Conservation (phyloP, 2,329 filamentous ascomycete species). For the Sclerotinia minor region DNA sequence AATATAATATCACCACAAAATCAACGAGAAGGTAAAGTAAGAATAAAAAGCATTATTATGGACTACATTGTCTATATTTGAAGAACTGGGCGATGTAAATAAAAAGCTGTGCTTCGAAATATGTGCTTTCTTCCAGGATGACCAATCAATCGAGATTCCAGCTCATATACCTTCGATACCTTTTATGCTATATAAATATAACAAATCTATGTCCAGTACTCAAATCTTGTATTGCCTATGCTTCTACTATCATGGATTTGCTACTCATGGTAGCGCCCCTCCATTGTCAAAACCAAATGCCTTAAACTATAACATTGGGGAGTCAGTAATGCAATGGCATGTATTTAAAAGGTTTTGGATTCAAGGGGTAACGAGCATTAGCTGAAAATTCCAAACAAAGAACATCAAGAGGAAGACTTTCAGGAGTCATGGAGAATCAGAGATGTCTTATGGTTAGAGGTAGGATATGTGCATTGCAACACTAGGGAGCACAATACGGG, state of each 20-base stretch:
- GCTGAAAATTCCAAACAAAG: neutral
- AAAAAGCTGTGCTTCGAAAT: neutral
- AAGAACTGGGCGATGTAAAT: neutral
- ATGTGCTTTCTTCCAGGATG: neutral
- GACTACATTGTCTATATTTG: too few species aligned
- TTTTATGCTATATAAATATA: neutral
- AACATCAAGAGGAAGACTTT: neutral
- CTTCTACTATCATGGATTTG: neutral
- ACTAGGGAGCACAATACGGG: neutral
- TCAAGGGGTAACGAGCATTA: neutral
- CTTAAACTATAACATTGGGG: slow-evolving; percentile 45
- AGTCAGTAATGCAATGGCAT: slow-evolving; percentile 2
- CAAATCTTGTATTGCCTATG: neutral
- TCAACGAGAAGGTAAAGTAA: neutral
- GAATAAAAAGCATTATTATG: neutral
- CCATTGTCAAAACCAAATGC: slow-evolving; percentile 55
- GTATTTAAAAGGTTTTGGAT: neutral
- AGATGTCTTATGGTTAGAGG: neutral
- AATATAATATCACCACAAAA: neutral
- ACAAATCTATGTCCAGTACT: neutral
- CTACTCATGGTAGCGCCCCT: slow-evolving; percentile 26
- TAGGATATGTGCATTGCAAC: too few species aligned
- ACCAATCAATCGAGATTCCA: too few species aligned
- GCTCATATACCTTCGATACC: neutral
- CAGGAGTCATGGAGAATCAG: neutral